Base-by-base conservation (phyloP, 1,139 yeast species). In the Diutina sp. region DNA sequence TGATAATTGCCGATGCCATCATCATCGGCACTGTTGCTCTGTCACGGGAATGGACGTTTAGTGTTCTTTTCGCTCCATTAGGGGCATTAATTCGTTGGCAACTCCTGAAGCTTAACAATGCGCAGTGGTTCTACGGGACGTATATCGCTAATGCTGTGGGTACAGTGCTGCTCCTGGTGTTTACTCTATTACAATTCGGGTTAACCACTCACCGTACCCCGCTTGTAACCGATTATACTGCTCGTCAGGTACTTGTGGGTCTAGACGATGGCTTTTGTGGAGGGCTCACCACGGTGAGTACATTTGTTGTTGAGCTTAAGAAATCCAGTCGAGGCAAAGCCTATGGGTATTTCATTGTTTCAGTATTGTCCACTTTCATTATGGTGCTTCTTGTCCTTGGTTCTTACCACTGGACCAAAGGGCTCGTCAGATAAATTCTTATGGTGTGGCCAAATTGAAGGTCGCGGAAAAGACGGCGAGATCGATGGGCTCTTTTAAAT, bases 181-280 rank as follows among this genome's bases (percentile, higher is more conserved):
- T 87, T 46, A 72, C 75, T 1, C 58, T 90, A 2, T 60, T 87
- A 6, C 70, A 69, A 44, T 64, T 81, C 60, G 85, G 91, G n/a
- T 55, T 56, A 1, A 63, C 69, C 9, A 46, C 46, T 2, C 14
- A 12, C 32, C 28, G 51, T 29, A 2, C 28, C 11, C 60, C 61
- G 6, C 63, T 83, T 6, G 67, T 80, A 1, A 59, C 68, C 0
- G 64, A 67, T 45, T 51, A 63, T 0, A 62, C 77, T 2, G 69
- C 77, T 1, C 79, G 87, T 60, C 80, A 79, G 46, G 80, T 85
- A 2, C 63, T 87, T 0, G 63, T 63, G 9, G 95, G 88, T 0
- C 67, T 89, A 1, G 75, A 72, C 12, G 79, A 80, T 61, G 97
- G 97, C 0, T 85, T 83, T 60, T 85, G 95, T 65, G 97, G 96